Percentiles rank a stretch among this genome's conserved stretches.
These are phyloP conservation scores for Yamadazyma atlantica DNA, from an alignment of 1,139 yeast species.

Conservation along the genomic window DNA sequence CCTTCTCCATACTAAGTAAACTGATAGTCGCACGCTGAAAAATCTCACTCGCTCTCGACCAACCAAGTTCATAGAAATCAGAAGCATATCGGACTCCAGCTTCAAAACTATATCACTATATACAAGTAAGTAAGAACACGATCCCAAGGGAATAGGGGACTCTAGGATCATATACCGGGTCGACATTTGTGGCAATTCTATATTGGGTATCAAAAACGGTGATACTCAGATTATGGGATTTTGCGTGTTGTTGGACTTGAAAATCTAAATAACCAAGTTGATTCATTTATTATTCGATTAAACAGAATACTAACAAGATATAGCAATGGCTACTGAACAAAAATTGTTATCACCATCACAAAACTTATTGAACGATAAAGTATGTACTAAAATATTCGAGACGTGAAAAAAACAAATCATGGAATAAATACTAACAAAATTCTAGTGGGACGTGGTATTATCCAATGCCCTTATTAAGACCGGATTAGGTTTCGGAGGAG, in stretches of 20 bases:
- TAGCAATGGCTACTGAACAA: constrained; percentile 24
- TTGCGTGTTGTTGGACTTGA: too few species aligned
- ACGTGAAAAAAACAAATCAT: background rate
- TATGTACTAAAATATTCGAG: constrained; percentile 10
- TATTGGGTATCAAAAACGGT: too few species aligned
- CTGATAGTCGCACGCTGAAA: background rate
- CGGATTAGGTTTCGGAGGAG: constrained; percentile 97
- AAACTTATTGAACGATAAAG: constrained; percentile 72
- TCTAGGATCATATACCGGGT: too few species aligned
- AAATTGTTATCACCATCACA: constrained; percentile 56
- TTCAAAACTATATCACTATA: background rate
- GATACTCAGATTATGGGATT: too few species aligned
- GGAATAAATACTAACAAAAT: constrained; percentile 19
- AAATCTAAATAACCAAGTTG: background rate
- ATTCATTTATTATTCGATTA: background rate
- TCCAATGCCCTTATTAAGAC: constrained; percentile 94
- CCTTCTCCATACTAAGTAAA: too few species aligned
- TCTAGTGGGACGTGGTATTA: constrained; percentile 86
- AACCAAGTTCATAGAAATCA: constrained; percentile 8
- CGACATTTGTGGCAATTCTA: too few species aligned
- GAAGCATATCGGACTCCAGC: background rate
- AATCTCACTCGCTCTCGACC: constrained; percentile 13
- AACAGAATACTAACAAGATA: constrained; percentile 10
- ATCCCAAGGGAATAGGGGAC: background rate
- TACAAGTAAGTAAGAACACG: constrained; percentile 1